A percentile compares a stretch with the other conserved stretches of the same genome.
Evolutionary conservation across 2,329 filamentous ascomycete species (phyloP).

Genomic region (Fusarium sp.): DNA sequence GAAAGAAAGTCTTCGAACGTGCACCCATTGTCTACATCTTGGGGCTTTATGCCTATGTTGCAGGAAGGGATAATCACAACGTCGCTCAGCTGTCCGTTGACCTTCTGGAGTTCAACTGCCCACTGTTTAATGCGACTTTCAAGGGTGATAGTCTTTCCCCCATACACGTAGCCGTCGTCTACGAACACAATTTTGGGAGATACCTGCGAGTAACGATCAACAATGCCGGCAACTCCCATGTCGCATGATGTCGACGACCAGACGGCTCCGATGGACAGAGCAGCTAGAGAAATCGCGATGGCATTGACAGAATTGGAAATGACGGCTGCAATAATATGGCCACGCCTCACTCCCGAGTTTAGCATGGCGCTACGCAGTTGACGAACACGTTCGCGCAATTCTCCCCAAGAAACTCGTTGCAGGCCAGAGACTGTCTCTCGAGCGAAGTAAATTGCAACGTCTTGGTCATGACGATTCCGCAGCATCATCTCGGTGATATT

Average conservation of each 20-base stretch:
- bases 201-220: slow-evolving; percentile 22
- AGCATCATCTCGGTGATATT: slow-evolving; percentile 19
- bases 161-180: slow-evolving; percentile 22
- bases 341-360: slow-evolving; percentile 3
- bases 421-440: slow-evolving; percentile 5
- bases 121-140: slow-evolving; percentile 8
- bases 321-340: slow-evolving; percentile 19
- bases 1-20: too few species aligned
- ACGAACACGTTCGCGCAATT: slow-evolving; percentile 4
- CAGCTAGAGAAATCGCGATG: slow-evolving; percentile 15
- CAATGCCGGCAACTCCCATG: slow-evolving; percentile 9
- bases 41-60: not conserved
- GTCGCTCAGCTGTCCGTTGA: not conserved
- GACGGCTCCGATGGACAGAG: slow-evolving; percentile 11
- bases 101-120: not conserved
- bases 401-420: slow-evolving; percentile 8
- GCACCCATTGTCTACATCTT: too few species aligned
- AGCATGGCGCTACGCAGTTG: slow-evolving; percentile 2
- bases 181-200: slow-evolving; percentile 24
- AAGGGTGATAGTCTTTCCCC: slow-evolving; percentile 5
- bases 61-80: slow-evolving; percentile 12
- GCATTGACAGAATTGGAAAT: slow-evolving; percentile 29
- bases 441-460: slow-evolving; percentile 15
- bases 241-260: slow-evolving; percentile 25
- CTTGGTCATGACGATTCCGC: slow-evolving; percentile 4